A percentile compares a stretch with the other conserved stretches of the same genome.
phyloP scores from a whole-genome alignment of 352 stramenopile genomes.

The Pseudoperonospora humuli region DNA sequence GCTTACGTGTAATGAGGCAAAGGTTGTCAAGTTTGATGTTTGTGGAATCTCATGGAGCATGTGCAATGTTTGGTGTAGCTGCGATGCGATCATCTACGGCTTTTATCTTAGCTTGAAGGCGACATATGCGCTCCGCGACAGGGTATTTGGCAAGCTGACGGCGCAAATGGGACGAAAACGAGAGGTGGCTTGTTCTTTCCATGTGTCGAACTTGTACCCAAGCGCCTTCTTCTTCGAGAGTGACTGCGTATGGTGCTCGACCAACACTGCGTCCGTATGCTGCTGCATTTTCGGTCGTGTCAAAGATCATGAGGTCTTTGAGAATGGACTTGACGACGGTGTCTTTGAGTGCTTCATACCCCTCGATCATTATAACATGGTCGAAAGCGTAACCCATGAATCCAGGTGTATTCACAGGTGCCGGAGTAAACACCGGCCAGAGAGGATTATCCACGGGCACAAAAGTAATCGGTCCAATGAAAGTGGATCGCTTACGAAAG shows the following conservation, averaged over 20 bases:
- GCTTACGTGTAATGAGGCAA: conserved; percentile 1
- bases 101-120: conserved; percentile 30
- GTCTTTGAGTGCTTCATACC: conserved; percentile 51
- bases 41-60: background rate
- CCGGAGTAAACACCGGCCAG: conserved; percentile 52
- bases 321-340: conserved; percentile 68
- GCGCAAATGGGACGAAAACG: conserved; percentile 51
- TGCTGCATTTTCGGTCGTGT: conserved; percentile 38
- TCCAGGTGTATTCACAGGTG: conserved; percentile 26
- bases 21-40: conserved; percentile 1
- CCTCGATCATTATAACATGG: conserved; percentile 42
- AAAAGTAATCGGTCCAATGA: conserved; percentile 54
- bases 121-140: conserved; percentile 31
- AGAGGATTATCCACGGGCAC: conserved; percentile 61
- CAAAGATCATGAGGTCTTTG: conserved; percentile 70
- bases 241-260: conserved; percentile 32
- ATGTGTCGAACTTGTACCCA: conserved; percentile 4
- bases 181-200: conserved; percentile 27
- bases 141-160: conserved; percentile 35
- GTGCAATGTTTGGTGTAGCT: conserved; percentile 3
- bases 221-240: conserved; percentile 28
- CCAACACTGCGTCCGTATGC: conserved; percentile 36
- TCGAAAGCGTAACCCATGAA: conserved; percentile 76
- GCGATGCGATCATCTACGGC: conserved; percentile 35
- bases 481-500: conserved; percentile 44